Evolutionary conservation across 129 eudicot species (phyloP).

Genomic region (Deinandra increscens): DNA sequence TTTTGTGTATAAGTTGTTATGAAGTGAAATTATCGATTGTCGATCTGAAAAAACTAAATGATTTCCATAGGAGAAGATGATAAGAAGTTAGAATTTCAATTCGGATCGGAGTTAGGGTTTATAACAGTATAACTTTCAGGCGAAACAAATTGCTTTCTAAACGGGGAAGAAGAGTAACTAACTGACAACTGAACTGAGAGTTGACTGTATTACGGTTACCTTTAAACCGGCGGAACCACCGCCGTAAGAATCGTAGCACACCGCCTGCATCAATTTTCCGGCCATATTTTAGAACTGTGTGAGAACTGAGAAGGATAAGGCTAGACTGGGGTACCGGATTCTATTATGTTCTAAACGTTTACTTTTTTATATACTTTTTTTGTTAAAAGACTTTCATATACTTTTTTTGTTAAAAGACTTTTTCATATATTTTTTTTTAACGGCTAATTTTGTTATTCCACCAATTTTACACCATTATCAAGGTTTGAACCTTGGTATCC

Average conservation of each 20-base stretch:
- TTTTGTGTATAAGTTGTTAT: too few species aligned
- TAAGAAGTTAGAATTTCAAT: background rate
- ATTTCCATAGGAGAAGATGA: too few species aligned
- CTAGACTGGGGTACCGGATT: background rate
- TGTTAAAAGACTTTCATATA: too few species aligned
- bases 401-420: too few species aligned
- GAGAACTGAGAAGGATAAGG: too few species aligned
- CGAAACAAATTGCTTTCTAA: background rate
- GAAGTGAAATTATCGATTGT: background rate
- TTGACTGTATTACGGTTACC: conserved; percentile 37
- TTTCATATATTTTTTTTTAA: too few species aligned
- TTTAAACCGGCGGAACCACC: conserved; percentile 64
- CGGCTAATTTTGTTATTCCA: too few species aligned
- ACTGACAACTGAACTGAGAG: background rate
- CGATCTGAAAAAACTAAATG: background rate
- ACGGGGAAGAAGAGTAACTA: background rate
- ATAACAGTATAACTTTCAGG: too few species aligned
- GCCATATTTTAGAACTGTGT: conserved; percentile 36
- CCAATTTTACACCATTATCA: too few species aligned
- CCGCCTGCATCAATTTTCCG: conserved; percentile 60
- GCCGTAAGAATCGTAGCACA: conserved; percentile 59
- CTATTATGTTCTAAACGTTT: too few species aligned
- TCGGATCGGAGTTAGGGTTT: background rate
- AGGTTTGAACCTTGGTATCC: too few species aligned
- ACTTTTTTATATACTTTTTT: too few species aligned